phyloP scores from a whole-genome alignment of 768 basidiomycete species.

The Podaxis rugospora region DNA sequence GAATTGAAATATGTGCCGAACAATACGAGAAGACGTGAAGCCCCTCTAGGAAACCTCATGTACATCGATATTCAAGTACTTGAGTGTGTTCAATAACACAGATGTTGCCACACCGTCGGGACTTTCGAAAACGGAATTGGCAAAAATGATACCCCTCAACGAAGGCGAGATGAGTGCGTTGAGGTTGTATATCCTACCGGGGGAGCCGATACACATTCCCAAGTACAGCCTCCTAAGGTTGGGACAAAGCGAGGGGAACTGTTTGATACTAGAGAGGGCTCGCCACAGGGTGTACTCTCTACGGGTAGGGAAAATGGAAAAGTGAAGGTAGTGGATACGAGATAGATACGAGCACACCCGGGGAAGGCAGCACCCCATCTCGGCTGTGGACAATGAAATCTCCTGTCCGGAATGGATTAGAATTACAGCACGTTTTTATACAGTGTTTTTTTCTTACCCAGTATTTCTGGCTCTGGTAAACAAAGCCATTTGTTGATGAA shows the following conservation, averaged over 20 bases:
- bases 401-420: background rate
- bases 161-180: background rate
- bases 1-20: background rate
- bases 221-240: background rate
- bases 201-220: background rate
- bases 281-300: background rate
- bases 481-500: background rate
- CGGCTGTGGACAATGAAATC: background rate
- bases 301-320: background rate
- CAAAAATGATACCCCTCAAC: background rate
- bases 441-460: background rate
- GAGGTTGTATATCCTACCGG: background rate
- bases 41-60: background rate
- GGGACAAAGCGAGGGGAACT: background rate
- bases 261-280: background rate
- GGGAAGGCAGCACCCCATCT: background rate
- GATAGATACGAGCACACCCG: background rate
- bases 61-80: background rate
- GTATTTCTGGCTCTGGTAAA: background rate
- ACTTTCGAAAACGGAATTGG: background rate
- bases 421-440: background rate
- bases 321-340: background rate
- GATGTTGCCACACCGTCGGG: background rate
- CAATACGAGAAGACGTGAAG: background rate
- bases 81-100: background rate